Percentiles rank a stretch among this genome's conserved stretches.
These are phyloP conservation scores for Thoreauomyces humboldtii DNA, from an alignment of 192 early-diverging fungal species.

Conservation along the genomic window DNA sequence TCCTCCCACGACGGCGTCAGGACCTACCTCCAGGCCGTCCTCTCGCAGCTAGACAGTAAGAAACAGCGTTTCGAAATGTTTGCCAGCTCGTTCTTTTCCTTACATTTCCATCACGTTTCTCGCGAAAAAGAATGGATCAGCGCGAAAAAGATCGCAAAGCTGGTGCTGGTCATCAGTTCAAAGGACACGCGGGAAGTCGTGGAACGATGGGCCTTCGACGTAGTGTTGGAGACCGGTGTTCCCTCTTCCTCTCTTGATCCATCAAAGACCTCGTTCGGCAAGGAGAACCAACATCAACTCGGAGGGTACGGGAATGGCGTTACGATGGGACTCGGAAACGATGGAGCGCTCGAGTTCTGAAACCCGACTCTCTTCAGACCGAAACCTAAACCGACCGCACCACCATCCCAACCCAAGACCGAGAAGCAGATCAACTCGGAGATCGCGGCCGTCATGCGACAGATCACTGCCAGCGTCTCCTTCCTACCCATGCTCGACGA, in stretches of 20 bases:
- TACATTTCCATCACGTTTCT: too few relatives aligned
- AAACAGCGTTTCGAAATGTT: background rate
- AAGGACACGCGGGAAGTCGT: constrained; percentile 77
- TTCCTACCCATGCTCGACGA: constrained; percentile 88
- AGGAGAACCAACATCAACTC: too few relatives aligned
- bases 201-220: constrained; percentile 95
- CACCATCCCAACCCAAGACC: constrained; percentile 25
- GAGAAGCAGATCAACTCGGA: constrained; percentile 68
- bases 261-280: too few relatives aligned
- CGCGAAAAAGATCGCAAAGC: constrained; percentile 69
- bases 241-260: too few relatives aligned
- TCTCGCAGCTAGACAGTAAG: constrained; percentile 77
- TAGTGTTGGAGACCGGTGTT: constrained; percentile 69
- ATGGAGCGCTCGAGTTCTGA: background rate
- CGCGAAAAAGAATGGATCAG: constrained; percentile 70
- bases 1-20: constrained; percentile 70
- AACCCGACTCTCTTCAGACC: too few relatives aligned
- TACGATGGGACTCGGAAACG: background rate
- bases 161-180: constrained; percentile 86
- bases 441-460: constrained; percentile 87
- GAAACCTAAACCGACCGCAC: too few relatives aligned
- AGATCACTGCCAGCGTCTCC: constrained; percentile 85
- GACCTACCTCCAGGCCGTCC: constrained; percentile 72
- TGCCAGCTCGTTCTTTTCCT: background rate
- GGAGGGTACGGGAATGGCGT: background rate